These are phyloP conservation scores for Penicillium lividum DNA, from an alignment of 495 filamentous ascomycete species.

Conservation along the genomic window DNA sequence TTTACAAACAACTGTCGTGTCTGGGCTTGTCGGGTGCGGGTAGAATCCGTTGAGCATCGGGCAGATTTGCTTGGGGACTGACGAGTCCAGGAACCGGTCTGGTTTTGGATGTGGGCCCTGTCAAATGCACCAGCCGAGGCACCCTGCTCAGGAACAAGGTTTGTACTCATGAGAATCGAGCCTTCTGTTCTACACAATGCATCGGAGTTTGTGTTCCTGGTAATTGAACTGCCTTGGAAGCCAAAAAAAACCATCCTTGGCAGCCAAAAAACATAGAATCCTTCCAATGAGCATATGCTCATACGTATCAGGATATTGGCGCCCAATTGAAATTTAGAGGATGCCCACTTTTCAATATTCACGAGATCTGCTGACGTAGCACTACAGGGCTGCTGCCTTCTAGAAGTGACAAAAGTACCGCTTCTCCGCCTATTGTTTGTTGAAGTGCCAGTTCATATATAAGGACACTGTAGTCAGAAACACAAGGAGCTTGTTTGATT, in stretches of 20 bases:
- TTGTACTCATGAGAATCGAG: not conserved
- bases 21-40: slow-evolving; percentile 13
- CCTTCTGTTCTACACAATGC: not conserved
- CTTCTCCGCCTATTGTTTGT: not conserved
- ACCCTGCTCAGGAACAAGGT: slow-evolving; percentile 15
- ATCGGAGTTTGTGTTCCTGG: not conserved
- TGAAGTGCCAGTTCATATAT: not conserved
- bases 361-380: not conserved
- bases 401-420: slow-evolving; percentile 3
- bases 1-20: slow-evolving; percentile 14
- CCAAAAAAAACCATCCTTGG: too few species aligned
- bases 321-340: not conserved
- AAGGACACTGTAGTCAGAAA: not conserved
- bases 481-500: not conserved
- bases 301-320: not conserved
- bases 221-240: not conserved
- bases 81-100: slow-evolving; percentile 29
- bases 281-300: not conserved
- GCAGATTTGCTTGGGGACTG: slow-evolving; percentile 32
- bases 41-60: slow-evolving; percentile 21
- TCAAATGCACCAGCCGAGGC: slow-evolving; percentile 19
- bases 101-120: slow-evolving; percentile 22
- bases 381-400: not conserved
- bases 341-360: not conserved
- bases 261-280: not conserved